A percentile compares a stretch with the other conserved stretches of the same genome.
These are phyloP conservation scores for Pythium diclinum DNA, from an alignment of 352 stramenopile genomes.

Conservation along the genomic window DNA sequence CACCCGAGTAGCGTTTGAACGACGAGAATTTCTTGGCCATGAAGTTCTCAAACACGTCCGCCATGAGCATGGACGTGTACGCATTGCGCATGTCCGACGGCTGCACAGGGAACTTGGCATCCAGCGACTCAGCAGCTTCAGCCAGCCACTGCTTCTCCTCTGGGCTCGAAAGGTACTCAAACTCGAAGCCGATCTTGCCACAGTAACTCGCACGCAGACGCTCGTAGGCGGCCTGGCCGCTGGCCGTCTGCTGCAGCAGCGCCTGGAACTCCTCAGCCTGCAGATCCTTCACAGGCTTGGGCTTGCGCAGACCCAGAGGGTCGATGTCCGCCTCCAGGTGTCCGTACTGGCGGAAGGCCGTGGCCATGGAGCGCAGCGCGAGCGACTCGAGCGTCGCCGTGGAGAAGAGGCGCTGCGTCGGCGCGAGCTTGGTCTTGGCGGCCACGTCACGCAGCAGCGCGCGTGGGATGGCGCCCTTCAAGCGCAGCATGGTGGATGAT, in stretches of 20 bases:
- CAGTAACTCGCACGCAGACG: slow-evolving; percentile 64
- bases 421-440: neutral
- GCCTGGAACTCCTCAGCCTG: slow-evolving; percentile 44
- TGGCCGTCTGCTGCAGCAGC: slow-evolving; percentile 35
- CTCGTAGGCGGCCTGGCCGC: slow-evolving; percentile 55
- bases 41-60: slow-evolving; percentile 84
- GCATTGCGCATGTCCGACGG: slow-evolving; percentile 73
- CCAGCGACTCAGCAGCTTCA: slow-evolving; percentile 44
- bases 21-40: slow-evolving; percentile 83
- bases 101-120: slow-evolving; percentile 43
- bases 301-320: slow-evolving; percentile 46
- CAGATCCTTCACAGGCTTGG: slow-evolving; percentile 36
- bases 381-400: slow-evolving; percentile 57
- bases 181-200: slow-evolving; percentile 80
- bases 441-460: slow-evolving; percentile 26
- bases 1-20: slow-evolving; percentile 86
- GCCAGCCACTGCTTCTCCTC: slow-evolving; percentile 75
- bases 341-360: slow-evolving; percentile 67
- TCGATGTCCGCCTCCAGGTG: slow-evolving; percentile 76
- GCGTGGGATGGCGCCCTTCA: slow-evolving; percentile 39
- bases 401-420: slow-evolving; percentile 30
- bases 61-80: slow-evolving; percentile 75
- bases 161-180: slow-evolving; percentile 57
- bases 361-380: slow-evolving; percentile 64
- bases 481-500: slow-evolving; percentile 46